Conservation (phyloP, 306 rosid genomes). For the Dryas alaskensis region DNA sequence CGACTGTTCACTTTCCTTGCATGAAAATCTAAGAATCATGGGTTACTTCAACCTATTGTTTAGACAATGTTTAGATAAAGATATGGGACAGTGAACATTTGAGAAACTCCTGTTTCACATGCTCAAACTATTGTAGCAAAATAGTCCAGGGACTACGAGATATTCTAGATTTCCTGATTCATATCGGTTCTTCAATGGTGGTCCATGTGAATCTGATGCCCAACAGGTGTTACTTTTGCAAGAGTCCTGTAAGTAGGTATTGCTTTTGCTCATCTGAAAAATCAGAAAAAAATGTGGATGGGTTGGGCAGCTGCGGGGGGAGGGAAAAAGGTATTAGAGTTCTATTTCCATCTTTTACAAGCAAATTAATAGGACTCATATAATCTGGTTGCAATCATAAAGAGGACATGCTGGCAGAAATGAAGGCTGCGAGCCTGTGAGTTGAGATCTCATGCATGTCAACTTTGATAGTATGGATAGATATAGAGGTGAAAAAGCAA, state of each 20-base stretch:
- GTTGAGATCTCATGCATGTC: background rate
- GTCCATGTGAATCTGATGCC: slow-evolving; percentile 21
- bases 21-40: background rate
- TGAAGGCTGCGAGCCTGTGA: background rate
- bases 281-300: background rate
- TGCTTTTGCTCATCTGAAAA: slow-evolving; percentile 17
- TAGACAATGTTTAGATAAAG: background rate
- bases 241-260: slow-evolving; percentile 2
- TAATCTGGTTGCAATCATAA: background rate
- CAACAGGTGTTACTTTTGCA: slow-evolving; percentile 6
- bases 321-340: background rate
- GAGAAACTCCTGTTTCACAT: background rate
- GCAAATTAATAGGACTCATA: background rate
- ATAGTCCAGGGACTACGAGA: background rate
- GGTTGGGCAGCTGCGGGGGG: no score
- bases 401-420: slow-evolving; percentile 2
- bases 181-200: slow-evolving; percentile 11
- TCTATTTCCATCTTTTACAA: background rate
- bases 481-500: background rate
- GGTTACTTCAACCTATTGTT: background rate
- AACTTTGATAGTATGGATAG: background rate
- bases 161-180: background rate
- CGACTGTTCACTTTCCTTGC: background rate
- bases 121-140: background rate
- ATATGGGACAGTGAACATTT: background rate